Base-by-base conservation (phyloP, 2,329 filamentous ascomycete genomes). In the Gnomoniopsis smithogilvyi region DNA sequence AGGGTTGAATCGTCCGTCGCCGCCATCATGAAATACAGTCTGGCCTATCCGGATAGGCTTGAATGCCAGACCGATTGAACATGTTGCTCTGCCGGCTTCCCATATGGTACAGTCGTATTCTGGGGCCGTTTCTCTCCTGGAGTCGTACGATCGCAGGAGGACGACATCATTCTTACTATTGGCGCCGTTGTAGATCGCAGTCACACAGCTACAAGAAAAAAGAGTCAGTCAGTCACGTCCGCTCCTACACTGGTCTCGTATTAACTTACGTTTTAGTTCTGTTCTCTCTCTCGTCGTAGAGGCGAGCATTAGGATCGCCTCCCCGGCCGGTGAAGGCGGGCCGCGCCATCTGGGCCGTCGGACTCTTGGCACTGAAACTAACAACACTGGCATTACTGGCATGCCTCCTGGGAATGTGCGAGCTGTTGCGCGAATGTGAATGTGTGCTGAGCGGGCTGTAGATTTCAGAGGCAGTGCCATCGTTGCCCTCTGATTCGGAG, bases 61-160 rank as follows among this genome's bases (percentile, higher is more conserved):
- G 77, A 99, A 99, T 1, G 95, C 95, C 47, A 97, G 80, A 0
- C 91, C 92, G 1, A 94, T 95, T 1, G 95, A 91, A 55, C 85
- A 91, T 1, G 95, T 99, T n/a, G 95, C 95, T 61, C 95, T 86
- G 12, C 95, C 95, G 4, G 95, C 95, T 75, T 99, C 89, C 95
- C 95, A 99, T 59, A 99, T 95, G 49, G 89, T 96, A 74, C 93
- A 96, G 69, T 96, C 90, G 62, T 92, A 94, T 72, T 97, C 93
- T 2, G 94, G 90, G 0, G 92, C 84, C 0, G 93, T 90, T 72
- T 98, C 95, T 72, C 90, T 92, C 67, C 94, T 85, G 17, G 95
- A 98, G 72, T 98, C 94, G 74, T 99, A 99, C 2, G 94, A 98
- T 64, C 95, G 88, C 57, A 99, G 78, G 60, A 98, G 74, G 10